Evolutionary conservation across 345 rosid genomes (phyloP).

Genomic region (Linum lewisii): DNA sequence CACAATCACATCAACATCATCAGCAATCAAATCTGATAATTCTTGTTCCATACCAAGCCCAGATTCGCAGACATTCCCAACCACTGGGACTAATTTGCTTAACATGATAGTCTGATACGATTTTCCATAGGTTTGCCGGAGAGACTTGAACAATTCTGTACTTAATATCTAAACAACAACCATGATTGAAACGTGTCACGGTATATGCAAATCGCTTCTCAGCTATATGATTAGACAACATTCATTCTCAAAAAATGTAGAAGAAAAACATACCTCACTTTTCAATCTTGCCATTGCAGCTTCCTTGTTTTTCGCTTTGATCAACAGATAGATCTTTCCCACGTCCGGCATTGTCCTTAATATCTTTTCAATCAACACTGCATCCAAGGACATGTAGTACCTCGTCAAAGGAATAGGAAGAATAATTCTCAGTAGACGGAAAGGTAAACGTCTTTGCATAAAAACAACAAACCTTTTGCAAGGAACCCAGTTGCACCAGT

Average conservation of each 20-base stretch:
- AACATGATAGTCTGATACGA: constrained; percentile 68
- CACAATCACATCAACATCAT: constrained; percentile 57
- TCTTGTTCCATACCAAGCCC: constrained; percentile 66
- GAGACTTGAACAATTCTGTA: constrained; percentile 71
- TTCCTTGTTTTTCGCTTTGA: constrained; percentile 67
- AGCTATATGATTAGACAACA: not conserved
- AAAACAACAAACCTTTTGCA: constrained; percentile 48
- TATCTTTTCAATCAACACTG: constrained; percentile 89
- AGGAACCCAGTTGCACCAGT: constrained; percentile 96
- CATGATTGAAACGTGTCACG: constrained; percentile 13
- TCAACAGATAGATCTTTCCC: constrained; percentile 72
- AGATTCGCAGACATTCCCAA: constrained; percentile 57
- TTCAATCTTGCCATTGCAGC: constrained; percentile 64
- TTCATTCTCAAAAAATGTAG: not conserved
- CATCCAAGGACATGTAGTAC: not conserved
- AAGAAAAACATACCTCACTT: constrained; percentile 45
- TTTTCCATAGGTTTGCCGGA: constrained; percentile 62
- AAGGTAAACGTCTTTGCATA: not conserved
- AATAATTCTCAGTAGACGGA: not conserved
- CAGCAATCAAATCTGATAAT: constrained; percentile 39
- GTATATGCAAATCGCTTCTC: no score
- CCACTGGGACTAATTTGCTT: constrained; percentile 74
- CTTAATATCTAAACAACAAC: constrained; percentile 44
- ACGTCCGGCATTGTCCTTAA: constrained; percentile 75
- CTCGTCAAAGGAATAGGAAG: not conserved